Conservation (phyloP, 2,329 filamentous ascomycete genomes). For the Aspergillus quadrilineatus region DNA sequence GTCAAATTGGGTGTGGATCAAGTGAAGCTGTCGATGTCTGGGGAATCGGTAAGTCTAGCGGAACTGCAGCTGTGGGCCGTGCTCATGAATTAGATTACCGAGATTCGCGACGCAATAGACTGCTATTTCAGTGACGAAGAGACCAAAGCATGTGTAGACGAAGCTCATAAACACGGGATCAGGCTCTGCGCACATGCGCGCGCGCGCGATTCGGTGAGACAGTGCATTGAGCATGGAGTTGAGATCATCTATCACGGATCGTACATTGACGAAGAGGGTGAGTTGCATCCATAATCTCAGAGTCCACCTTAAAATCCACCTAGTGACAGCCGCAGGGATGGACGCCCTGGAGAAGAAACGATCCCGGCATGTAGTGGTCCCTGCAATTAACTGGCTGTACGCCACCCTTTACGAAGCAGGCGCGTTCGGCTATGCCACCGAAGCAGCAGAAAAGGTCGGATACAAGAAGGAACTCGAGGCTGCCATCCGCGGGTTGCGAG, state of each 20-base stretch:
- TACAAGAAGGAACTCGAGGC: conserved; percentile 45
- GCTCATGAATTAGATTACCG: neutral
- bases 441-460: conserved; percentile 46
- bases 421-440: conserved; percentile 44
- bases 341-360: conserved; percentile 40
- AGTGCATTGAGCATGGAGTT: conserved; percentile 47
- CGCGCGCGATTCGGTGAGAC: conserved; percentile 46
- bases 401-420: conserved; percentile 40
- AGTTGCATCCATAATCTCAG: neutral
- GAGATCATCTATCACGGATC: conserved; percentile 52
- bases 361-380: conserved; percentile 42
- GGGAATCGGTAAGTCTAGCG: conserved; percentile 24
- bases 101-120: conserved; percentile 34
- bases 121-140: conserved; percentile 50
- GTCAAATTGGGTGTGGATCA: conserved; percentile 40
- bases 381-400: conserved; percentile 47
- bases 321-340: conserved; percentile 4
- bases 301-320: neutral
- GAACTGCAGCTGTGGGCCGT: neutral
- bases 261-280: conserved; percentile 43
- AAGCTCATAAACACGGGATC: conserved; percentile 39
- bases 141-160: conserved; percentile 50
- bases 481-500: conserved; percentile 41
- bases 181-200: conserved; percentile 49
- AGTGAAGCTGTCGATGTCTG: conserved; percentile 41